Conservation (phyloP, 306 rosid genomes). For the Alnus rubra region DNA sequence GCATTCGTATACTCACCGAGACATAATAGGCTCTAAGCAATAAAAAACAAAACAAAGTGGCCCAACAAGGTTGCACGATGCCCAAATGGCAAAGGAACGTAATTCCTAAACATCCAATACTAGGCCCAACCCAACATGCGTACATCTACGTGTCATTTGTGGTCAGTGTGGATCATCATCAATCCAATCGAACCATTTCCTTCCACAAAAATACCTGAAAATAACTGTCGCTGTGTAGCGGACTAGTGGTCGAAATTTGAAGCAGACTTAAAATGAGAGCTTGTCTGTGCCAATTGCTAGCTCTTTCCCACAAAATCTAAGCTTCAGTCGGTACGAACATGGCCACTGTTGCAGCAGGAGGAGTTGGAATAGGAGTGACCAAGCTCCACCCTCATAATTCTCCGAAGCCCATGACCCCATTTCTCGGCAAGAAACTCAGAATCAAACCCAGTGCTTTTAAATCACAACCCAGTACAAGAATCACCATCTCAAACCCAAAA, state of each 20-base stretch:
- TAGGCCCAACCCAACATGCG: not conserved
- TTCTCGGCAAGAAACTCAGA: slow-evolving; percentile 57
- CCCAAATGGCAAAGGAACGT: not conserved
- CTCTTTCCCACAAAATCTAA: slow-evolving; percentile 24
- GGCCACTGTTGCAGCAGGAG: slow-evolving; percentile 63
- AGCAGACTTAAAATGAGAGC: slow-evolving; percentile 21
- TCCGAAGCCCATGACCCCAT: slow-evolving; percentile 50
- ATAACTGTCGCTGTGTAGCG: slow-evolving; percentile 27
- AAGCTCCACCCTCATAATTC: slow-evolving; percentile 50
- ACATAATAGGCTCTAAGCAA: not conserved
- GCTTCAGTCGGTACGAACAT: slow-evolving; percentile 30
- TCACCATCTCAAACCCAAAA: slow-evolving; percentile 39
- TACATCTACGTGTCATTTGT: slow-evolving; percentile 37
- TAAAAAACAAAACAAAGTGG: not conserved
- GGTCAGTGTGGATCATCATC: slow-evolving; percentile 29
- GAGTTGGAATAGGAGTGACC: slow-evolving; percentile 51
- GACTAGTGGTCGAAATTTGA: slow-evolving; percentile 49
- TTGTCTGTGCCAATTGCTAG: not conserved
- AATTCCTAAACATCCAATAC: not conserved
- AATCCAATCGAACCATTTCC: slow-evolving; percentile 42
- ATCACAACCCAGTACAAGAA: slow-evolving; percentile 16
- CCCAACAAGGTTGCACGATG: not conserved
- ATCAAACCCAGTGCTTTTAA: slow-evolving; percentile 31
- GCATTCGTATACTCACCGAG: not conserved
- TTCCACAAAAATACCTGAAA: slow-evolving; percentile 63